A percentile compares a stretch with the other conserved stretches of the same genome.
phyloP scores from a whole-genome alignment of 2,329 filamentous ascomycete species.

The Hirsutella rhossiliensis region DNA sequence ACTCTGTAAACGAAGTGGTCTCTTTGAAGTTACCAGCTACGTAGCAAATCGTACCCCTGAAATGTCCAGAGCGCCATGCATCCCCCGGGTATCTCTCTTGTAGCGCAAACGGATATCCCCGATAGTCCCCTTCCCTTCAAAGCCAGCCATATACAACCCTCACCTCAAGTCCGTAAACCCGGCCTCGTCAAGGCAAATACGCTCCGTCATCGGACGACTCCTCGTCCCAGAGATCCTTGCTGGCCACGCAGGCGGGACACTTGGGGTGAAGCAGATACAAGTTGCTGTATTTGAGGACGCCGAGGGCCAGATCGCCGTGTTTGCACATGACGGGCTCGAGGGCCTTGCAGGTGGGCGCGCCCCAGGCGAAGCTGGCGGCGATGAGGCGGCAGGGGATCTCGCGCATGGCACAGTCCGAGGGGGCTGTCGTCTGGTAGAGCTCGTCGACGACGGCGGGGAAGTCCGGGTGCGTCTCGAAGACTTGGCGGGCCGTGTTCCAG shows the following conservation, averaged over 20 bases:
- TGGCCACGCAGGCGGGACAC: neutral
- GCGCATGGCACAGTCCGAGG: constrained; percentile 9
- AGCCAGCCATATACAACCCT: no score
- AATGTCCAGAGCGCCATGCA: no score
- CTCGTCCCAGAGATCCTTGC: no score
- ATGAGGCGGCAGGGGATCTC: constrained; percentile 9
- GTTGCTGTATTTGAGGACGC: constrained; percentile 4
- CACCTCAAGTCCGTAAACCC: no score
- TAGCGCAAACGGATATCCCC: no score
- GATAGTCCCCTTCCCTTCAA: no score
- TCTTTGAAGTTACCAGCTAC: no score
- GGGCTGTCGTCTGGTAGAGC: constrained; percentile 10
- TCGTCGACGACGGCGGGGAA: constrained; percentile 13
- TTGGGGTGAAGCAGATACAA: neutral
- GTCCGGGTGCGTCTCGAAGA: constrained; percentile 2
- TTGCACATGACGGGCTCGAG: constrained; percentile 10
- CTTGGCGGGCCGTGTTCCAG: constrained; percentile 9
- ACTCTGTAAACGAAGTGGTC: no score
- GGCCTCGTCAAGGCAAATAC: no score
- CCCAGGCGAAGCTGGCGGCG: neutral
- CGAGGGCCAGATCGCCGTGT: constrained; percentile 9
- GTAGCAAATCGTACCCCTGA: no score
- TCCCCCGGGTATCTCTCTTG: no score
- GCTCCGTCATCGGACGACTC: no score
- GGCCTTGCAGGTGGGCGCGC: neutral